A percentile compares a stretch with the other conserved stretches of the same genome.
Evolutionary conservation across 208 protist genomes (phyloP).

Genomic region (Leishmania gerbilli): DNA sequence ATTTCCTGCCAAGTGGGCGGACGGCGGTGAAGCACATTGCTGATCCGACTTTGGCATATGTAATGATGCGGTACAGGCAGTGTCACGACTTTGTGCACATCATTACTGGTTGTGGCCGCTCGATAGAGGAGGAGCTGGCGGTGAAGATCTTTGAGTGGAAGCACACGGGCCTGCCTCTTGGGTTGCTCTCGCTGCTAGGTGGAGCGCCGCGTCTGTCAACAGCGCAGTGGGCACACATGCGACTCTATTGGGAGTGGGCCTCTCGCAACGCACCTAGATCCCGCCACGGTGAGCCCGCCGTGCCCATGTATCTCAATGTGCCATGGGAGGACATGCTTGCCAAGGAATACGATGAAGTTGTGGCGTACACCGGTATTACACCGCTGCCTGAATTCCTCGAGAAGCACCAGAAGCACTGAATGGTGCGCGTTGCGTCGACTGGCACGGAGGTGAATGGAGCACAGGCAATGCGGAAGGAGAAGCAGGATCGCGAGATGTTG

Average conservation of each 20-base stretch:
- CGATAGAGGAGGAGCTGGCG: constrained; percentile 85
- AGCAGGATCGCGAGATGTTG: background rate
- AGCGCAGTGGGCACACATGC: constrained; percentile 48
- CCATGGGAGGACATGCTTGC: constrained; percentile 77
- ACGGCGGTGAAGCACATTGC: constrained; percentile 62
- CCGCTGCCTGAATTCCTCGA: constrained; percentile 64
- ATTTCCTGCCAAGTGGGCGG: constrained; percentile 74
- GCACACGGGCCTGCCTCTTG: constrained; percentile 83
- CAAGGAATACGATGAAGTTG: constrained; percentile 54
- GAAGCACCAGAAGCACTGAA: constrained; percentile 2
- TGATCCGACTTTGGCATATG: constrained; percentile 75
- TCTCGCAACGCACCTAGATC: constrained; percentile 47
- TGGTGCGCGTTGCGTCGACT: background rate
- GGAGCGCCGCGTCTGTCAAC: constrained; percentile 59
- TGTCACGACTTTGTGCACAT: constrained; percentile 87
- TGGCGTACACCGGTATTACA: constrained; percentile 56
- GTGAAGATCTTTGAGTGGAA: constrained; percentile 86
- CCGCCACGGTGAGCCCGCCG: constrained; percentile 43
- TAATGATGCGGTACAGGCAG: constrained; percentile 89
- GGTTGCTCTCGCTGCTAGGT: constrained; percentile 64
- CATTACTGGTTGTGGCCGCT: constrained; percentile 61
- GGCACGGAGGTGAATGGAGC: background rate
- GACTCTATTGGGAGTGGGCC: constrained; percentile 67
- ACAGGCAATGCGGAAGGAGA: background rate
- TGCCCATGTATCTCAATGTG: constrained; percentile 75